phyloP scores from a whole-genome alignment of 352 stramenopile genomes.

The Phytopythium aichiense region DNA sequence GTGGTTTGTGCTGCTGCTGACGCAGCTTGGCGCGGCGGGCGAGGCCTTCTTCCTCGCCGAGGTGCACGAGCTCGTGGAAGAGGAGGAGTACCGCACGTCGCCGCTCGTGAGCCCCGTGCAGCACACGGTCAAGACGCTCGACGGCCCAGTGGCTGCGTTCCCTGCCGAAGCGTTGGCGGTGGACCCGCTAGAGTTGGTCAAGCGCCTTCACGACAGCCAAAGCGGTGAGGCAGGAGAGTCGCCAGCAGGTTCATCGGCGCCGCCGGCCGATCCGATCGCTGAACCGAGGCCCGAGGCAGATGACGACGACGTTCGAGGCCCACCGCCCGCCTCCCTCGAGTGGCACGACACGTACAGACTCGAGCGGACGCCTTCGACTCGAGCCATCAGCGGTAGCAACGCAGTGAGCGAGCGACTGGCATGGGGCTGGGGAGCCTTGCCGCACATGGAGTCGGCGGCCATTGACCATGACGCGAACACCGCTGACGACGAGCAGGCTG shows the following conservation, averaged over 20 bases:
- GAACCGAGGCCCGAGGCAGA: neutral
- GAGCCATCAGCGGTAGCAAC: constrained; percentile 7
- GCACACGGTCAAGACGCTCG: neutral
- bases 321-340: neutral
- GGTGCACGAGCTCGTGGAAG: constrained; percentile 47
- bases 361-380: constrained; percentile 2
- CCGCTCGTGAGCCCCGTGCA: constrained; percentile 42
- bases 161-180: neutral
- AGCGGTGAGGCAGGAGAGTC: too few species aligned
- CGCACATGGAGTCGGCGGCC: constrained; percentile 23
- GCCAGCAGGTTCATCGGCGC: neutral
- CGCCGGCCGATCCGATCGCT: neutral
- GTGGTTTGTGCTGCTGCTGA: neutral
- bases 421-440: constrained; percentile 51
- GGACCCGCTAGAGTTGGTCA: neutral
- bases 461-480: constrained; percentile 10
- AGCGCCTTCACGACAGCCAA: neutral
- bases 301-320: neutral
- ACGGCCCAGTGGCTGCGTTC: neutral
- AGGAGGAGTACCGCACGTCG: constrained; percentile 65
- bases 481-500: constrained; percentile 5
- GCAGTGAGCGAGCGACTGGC: constrained; percentile 34
- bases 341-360: constrained; percentile 15
- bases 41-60: constrained; percentile 79
- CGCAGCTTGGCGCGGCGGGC: constrained; percentile 47